Base-by-base conservation (phyloP, 164 flowering plant genomes). In the Liriodendron chinense region DNA sequence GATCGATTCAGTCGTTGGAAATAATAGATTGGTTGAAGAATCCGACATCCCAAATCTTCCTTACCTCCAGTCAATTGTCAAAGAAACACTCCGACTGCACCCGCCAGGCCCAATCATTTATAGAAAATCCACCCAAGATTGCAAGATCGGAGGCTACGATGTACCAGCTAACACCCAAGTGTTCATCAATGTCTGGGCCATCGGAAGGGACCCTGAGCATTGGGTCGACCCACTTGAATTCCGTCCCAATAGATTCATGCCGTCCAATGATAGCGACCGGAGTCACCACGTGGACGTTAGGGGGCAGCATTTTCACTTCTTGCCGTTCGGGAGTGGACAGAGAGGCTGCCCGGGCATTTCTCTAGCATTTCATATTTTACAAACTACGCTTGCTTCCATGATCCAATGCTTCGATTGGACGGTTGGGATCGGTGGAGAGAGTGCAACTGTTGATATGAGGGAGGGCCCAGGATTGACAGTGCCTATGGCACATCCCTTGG, bases 301-400 rank as follows among this genome's bases (percentile, higher is more conserved):
- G 67, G 86, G 86, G 1, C 81, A 80, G 56, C 74, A 80, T 59
- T 84, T 82, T 25, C 79, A 80, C 70, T 14, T 82, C 2, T 23
- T 82, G 56, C 86, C 86, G 0, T 84, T 84, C 25, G 86, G 82
- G 10, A 71, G 84, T 0, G 84, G 86, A 7, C 59, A 84, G 43
- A 68, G 86, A 67, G 70, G 75, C 3, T 84, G 86, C 21, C 77
- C 77, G 2, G 77, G 72, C n/a, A 24, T 16, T 50, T 48, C 77
- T 20, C 66, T 74, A 7, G 77, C 72, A 2, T 7, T 74, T 4
- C 53, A 57, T 1, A 28, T 68, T 16, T 50, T 74, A 7, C 77
- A 67, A 13, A 62, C 65, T 12, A 59, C 53, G 3, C 28, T 74
- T 0, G 71, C 77, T n/a, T 6, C 72, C 43, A 57, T 74, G 71